Evolutionary conservation across 2,329 filamentous ascomycete genomes (phyloP), one percentile per base, ranked within the genome.

Genomic region (Colletotrichum sp.): DNA sequence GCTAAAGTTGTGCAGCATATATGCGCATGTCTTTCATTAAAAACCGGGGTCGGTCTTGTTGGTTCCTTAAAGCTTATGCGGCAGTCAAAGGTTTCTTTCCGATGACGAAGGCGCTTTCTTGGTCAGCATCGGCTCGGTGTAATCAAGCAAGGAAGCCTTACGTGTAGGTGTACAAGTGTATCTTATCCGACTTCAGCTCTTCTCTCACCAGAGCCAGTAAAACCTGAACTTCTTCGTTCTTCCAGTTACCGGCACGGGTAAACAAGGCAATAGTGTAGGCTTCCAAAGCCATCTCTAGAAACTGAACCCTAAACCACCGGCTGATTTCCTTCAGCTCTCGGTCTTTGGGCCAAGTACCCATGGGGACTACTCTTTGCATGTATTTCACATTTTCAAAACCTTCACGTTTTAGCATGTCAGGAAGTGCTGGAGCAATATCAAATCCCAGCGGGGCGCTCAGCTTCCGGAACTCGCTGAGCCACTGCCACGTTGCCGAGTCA

Each of bases 261-360:
- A 79, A 80, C 5, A 80, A 30, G 8, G 79, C 79, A 39, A 80
- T 75, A 3, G 78, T 77, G 60, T 80, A 80, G 0, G 78, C 66
- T 19, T 74, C 66, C 8, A 80, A 68, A 1, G 76, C 77, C 71
- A 78, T 73, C 60, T 80, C 77, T 2, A 80, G 64, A 30, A 80
- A 79, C 32, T 80, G 78, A 0, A 79, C 73, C 6, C 77, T 72
- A 12, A 79, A 79, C 65, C 75, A 66, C 71, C 85, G 13, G 69
- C 74, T 86, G 63, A 87, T 81, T 68, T 85, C 83, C 75, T 87
- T 87, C 25, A 87, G 81, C 9, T 82, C 82, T 1, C 81, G 79
- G 52, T 87, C 82, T 57, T 82, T 85, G 2, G 86, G 83, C 87
- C 87, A 88, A 1, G 80, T 81, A 34, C 83, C 85, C 27, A 85